Percentiles rank a stretch among this genome's conserved stretches.
These are phyloP conservation scores for Tylopilus vinaceipallidus DNA, from an alignment of 768 basidiomycete genomes.

Conservation along the genomic window DNA sequence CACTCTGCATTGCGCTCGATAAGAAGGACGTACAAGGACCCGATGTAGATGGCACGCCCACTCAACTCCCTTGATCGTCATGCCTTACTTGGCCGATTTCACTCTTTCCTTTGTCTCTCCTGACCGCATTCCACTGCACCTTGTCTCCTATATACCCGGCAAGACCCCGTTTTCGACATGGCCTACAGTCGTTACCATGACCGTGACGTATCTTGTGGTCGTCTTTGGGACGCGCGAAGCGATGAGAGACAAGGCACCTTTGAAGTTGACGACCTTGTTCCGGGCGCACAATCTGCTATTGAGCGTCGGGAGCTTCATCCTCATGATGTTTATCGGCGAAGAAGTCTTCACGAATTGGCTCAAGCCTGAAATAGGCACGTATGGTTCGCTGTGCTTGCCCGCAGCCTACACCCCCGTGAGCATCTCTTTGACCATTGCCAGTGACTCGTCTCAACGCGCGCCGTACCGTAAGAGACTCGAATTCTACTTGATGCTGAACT, in stretches of 20 bases:
- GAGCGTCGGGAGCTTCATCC: constrained; percentile 71
- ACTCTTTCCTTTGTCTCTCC: constrained; percentile 51
- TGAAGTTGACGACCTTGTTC: constrained; percentile 75
- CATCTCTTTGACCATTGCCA: too few relatives aligned
- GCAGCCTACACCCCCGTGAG: constrained; percentile 82
- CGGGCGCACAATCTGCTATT: constrained; percentile 87
- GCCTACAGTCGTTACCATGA: constrained; percentile 61
- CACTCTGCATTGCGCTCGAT: too few relatives aligned
- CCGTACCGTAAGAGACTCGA: constrained; percentile 62
- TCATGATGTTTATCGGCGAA: constrained; percentile 82
- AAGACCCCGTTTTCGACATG: constrained; percentile 78
- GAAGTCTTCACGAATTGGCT: constrained; percentile 79
- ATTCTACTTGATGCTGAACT: constrained; percentile 96
- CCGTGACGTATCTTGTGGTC: constrained; percentile 77
- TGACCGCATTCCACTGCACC: constrained; percentile 55
- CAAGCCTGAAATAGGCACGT: constrained; percentile 72
- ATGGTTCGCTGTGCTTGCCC: constrained; percentile 69
- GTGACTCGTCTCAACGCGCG: background rate
- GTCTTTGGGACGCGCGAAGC: constrained; percentile 80
- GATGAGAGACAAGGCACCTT: constrained; percentile 74
- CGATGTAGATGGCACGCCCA: background rate
- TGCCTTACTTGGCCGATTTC: constrained; percentile 71
- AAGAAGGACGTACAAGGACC: constrained; percentile 11
- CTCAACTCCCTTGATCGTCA: constrained; percentile 28
- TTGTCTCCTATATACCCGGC: constrained; percentile 66